Base-by-base conservation (phyloP, 2,329 filamentous ascomycete genomes). In the Clarireedia paspali region DNA sequence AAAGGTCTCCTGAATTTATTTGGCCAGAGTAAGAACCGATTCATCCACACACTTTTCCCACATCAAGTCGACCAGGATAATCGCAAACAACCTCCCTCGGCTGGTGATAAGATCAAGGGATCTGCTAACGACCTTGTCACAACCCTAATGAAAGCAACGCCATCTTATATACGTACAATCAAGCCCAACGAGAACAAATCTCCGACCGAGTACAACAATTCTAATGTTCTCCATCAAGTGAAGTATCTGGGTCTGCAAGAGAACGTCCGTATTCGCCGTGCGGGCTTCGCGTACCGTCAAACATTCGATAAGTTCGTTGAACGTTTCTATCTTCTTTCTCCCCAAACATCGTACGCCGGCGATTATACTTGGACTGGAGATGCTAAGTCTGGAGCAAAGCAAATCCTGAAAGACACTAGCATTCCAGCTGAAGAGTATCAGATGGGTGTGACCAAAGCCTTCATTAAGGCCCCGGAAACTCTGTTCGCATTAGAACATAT, bases 101-200 rank as follows among this genome's bases (percentile, higher is more conserved):
- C 94, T 10, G 92, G 94, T 66, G 94, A 99, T 72, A 92, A 95
- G 74, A 97, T 99, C 72, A 94, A 92, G 70, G 78, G 84, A 5
- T 97, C 94, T 20, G 94, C 94, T 7, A 99, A 99, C 68, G 91
- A 95, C 46, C 79, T 99, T 20, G 94, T 99, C 1, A 84, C 91
- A 1, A 97, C 94, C 1, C 73, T 99, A 66, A 97, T 96, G 91
- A 95, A 96, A 73, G 92, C 91, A 56, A 89, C 94, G 64, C 94
- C 94, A 1, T 96, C 91, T 2, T 99, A 99, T 69, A 99, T 99
- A 66, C 89, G 94, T 70, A 99, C 94, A 0, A 97, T 99, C 75
- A 99, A 99, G 74, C 94, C 94, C 1, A 99, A 99, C 75, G 94
- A 99, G 73, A 97, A 96, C 76, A 99, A 97, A 72, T 96, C 91